Conservation (phyloP, 2,329 filamentous ascomycete genomes). For the Xylaria sp. region DNA sequence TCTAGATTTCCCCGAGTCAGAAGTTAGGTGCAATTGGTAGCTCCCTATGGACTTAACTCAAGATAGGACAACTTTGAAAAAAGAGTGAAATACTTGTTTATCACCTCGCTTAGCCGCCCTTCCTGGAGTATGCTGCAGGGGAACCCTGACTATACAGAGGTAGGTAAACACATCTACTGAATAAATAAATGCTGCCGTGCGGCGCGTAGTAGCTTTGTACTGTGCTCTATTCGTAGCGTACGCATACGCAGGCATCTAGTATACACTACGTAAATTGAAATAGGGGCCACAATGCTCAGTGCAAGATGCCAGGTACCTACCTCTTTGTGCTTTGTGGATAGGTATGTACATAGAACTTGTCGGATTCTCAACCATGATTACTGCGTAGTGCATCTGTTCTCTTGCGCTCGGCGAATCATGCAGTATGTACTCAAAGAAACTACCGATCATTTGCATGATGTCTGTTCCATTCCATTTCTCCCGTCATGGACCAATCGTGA, state of each 20-base stretch:
- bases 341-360: neutral
- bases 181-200: neutral
- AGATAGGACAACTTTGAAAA: neutral
- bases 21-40: neutral
- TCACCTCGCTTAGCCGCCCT: neutral
- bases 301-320: no score
- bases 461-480: neutral
- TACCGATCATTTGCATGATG: neutral
- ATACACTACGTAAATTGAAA: no score
- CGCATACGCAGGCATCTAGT: neutral
- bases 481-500: neutral
- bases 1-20: neutral
- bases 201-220: neutral
- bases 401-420: neutral
- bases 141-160: conserved; percentile 14
- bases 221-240: no score
- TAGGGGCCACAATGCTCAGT: no score
- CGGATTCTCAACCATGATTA: no score
- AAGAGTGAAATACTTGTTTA: neutral
- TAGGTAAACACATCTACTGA: neutral
- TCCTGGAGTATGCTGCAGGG: neutral
- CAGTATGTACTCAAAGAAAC: neutral
- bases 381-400: neutral
- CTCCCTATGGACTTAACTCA: neutral
- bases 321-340: no score